A percentile compares a stretch with the other conserved stretches of the same genome.
These are phyloP conservation scores for Phytophthora sp. DNA, from an alignment of 352 stramenopile genomes.

Conservation along the genomic window DNA sequence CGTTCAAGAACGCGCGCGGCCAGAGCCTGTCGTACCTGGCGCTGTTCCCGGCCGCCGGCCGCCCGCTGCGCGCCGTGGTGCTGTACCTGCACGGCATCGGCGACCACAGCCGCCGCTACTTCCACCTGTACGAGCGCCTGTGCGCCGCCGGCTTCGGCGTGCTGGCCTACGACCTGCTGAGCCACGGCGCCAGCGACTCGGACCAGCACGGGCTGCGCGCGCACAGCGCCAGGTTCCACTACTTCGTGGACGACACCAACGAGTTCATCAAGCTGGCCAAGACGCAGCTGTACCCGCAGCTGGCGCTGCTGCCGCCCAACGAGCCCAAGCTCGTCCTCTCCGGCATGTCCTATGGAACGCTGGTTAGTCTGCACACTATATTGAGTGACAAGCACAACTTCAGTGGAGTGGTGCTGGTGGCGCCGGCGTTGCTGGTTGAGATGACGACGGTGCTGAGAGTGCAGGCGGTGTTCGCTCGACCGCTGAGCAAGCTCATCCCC, in stretches of 20 bases:
- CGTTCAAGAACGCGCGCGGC: constrained; percentile 44
- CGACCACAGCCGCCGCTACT: constrained; percentile 54
- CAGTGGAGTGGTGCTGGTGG: constrained; percentile 53
- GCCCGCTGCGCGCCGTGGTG: constrained; percentile 44
- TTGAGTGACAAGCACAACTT: constrained; percentile 54
- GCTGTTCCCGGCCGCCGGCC: constrained; percentile 32
- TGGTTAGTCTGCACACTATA: constrained; percentile 65
- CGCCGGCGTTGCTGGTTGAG: constrained; percentile 62
- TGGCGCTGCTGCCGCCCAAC: neutral
- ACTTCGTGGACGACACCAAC: constrained; percentile 64
- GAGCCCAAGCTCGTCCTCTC: constrained; percentile 54
- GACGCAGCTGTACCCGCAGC: constrained; percentile 32
- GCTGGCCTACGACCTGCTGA: constrained; percentile 53
- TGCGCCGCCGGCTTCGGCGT: constrained; percentile 48
- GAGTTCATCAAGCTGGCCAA: constrained; percentile 48
- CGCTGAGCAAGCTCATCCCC: constrained; percentile 55
- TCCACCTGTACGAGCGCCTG: constrained; percentile 48
- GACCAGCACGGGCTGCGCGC: constrained; percentile 35
- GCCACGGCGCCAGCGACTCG: constrained; percentile 50
- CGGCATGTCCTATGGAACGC: constrained; percentile 68
- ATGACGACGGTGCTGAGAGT: constrained; percentile 50
- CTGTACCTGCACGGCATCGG: constrained; percentile 60
- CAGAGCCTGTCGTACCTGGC: constrained; percentile 50
- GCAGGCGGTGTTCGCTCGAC: constrained; percentile 45
- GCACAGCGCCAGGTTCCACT: constrained; percentile 42